phyloP scores from a whole-genome alignment of 2,329 filamentous ascomycete species.

The Pseudogymnoascus sp. region DNA sequence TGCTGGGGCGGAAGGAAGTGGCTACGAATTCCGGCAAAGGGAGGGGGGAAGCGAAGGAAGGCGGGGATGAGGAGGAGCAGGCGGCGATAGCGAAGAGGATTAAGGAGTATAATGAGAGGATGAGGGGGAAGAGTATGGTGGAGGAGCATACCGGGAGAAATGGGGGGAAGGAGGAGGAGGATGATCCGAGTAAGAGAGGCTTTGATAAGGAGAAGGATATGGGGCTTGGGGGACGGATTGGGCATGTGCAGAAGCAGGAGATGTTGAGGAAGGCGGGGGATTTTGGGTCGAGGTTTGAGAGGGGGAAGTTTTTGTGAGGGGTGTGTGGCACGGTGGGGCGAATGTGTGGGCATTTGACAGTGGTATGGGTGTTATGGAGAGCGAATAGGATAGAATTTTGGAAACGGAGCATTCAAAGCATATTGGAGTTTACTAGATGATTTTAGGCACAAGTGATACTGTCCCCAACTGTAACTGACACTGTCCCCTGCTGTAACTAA shows the following conservation, averaged over 20 bases:
- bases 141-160: conserved; percentile 34
- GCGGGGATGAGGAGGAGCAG: conserved; percentile 27
- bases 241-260: conserved; percentile 64
- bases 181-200: conserved; percentile 80
- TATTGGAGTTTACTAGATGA: not conserved
- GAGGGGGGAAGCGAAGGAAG: conserved; percentile 16
- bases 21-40: conserved; percentile 18
- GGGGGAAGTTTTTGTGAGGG: conserved; percentile 52
- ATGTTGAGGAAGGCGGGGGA: conserved; percentile 71
- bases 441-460: not conserved
- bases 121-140: conserved; percentile 48
- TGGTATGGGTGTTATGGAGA: not conserved
- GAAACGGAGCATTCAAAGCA: not conserved
- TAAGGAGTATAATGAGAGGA: conserved; percentile 49
- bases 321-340: not conserved
- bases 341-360: not conserved
- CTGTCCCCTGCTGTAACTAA: not conserved
- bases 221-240: conserved; percentile 64
- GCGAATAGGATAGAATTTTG: not conserved
- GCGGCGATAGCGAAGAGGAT: conserved; percentile 41
- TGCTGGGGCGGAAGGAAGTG: conserved; percentile 56
- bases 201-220: conserved; percentile 96
- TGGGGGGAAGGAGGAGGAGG: conserved; percentile 54
- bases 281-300: conserved; percentile 74
- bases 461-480: not conserved